Base-by-base conservation (phyloP, 2,329 filamentous ascomycete genomes). In the Diaporthe ilicicola region DNA sequence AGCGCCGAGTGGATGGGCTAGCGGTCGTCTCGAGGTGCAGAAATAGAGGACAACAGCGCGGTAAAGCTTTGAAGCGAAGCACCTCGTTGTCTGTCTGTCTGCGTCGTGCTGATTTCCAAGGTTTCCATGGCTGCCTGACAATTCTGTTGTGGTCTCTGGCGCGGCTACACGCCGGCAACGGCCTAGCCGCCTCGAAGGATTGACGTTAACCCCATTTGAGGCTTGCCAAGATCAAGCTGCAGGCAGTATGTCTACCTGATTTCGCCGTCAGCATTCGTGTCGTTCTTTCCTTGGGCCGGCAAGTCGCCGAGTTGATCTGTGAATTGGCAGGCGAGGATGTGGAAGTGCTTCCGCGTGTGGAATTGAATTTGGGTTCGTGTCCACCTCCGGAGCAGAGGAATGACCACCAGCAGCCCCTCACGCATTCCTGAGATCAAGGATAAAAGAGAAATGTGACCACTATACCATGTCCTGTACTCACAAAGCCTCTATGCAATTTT, bases 161-260 rank as follows among this genome's bases (percentile, higher is more conserved):
- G 39, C 56, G 39, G 56, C 24, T 61, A 61, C 3, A 34, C 56
- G n/a, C n/a, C n/a, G 42, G 56, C 56, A 48, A 39, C 29, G 27
- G 56, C 4, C 27, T 32, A 22, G 56, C 56, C 42, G 53, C 53
- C 34, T 59, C 55, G 56, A 48, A 62, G 56, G 56, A 62, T 62
- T 27, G 17, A 17, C 39, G 10, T 48, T 62, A 62, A 34, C 1
- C 56, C 19, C 12, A 24, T 62, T 39, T 48, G 27, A 48, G 42
- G 27, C 27, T 59, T 48, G 56, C 56, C 56, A 62, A 62, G 56
- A 34, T 22, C 55, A 61, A 61, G 17, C 13, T 46, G 56, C 56
- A 62, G 24, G 39, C 27, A 42, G 42, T 62, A 48, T 44, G 24
- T 44, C 29, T 22, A 9, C 50, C 29, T 17, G 15, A 32, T 53